Percentiles rank a stretch among this genome's conserved stretches.
Evolutionary conservation across 2,329 filamentous ascomycete genomes (phyloP).

Genomic region (Colletotrichum tofieldiae): DNA sequence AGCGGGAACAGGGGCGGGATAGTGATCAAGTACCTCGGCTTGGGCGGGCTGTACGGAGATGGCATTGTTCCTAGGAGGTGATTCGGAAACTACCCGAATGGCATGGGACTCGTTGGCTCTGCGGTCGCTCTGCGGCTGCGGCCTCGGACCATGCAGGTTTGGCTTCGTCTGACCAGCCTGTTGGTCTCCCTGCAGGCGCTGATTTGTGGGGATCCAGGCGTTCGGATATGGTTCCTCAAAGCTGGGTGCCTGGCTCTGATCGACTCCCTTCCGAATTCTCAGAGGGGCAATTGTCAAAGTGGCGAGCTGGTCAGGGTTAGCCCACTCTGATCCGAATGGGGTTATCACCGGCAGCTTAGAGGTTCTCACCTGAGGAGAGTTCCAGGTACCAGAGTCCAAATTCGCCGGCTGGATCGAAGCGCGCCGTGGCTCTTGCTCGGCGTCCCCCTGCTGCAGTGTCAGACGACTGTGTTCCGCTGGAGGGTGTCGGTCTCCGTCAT

Average conservation of each 20-base stretch:
- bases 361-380: background rate
- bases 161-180: background rate
- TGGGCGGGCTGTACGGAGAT: background rate
- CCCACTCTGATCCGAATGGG: background rate
- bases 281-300: background rate
- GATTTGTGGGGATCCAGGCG: background rate
- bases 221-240: background rate
- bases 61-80: background rate
- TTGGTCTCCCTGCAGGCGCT: background rate
- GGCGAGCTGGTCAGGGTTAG: background rate
- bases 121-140: background rate
- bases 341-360: background rate
- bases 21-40: background rate
- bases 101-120: background rate
- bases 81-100: background rate
- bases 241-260: background rate
- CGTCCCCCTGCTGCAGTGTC: background rate
- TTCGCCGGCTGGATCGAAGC: slow-evolving; percentile 6
- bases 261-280: background rate
- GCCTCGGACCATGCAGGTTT: background rate
- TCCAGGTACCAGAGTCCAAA: slow-evolving; percentile 6
- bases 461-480: background rate
- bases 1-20: background rate
- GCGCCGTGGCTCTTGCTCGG: background rate
- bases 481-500: background rate